phyloP scores from a whole-genome alignment of 768 basidiomycete genomes.

The Psilocybe cubensis region DNA sequence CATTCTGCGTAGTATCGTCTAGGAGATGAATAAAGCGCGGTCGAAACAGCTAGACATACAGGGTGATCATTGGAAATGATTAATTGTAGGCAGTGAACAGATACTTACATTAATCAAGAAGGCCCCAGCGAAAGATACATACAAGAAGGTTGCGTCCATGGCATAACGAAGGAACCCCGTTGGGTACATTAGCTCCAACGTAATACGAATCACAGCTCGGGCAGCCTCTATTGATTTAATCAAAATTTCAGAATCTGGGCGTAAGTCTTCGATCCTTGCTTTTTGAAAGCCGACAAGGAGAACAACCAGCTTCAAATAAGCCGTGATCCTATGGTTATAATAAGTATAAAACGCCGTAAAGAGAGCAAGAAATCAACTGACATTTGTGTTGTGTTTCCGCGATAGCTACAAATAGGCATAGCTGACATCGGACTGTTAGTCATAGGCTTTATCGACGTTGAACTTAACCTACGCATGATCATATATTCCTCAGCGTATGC shows the following conservation, averaged over 20 bases:
- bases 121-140: constrained; percentile 61
- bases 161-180: constrained; percentile 60
- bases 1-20: constrained; percentile 37
- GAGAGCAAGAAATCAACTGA: constrained; percentile 18
- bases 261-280: constrained; percentile 40
- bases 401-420: constrained; percentile 45
- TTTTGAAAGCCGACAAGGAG: constrained; percentile 59
- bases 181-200: constrained; percentile 53
- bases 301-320: constrained; percentile 60
- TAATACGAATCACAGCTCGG: constrained; percentile 58
- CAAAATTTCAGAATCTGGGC: constrained; percentile 46
- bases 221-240: constrained; percentile 55
- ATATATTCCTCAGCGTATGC: constrained; percentile 42
- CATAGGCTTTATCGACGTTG: background rate
- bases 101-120: constrained; percentile 60
- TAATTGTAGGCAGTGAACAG: background rate
- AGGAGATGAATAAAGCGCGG: constrained; percentile 50
- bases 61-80: background rate
- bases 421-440: constrained; percentile 26
- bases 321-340: constrained; percentile 43
- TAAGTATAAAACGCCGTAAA: background rate
- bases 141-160: constrained; percentile 54
- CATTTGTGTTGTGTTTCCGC: constrained; percentile 49
- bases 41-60: constrained; percentile 45
- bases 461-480: constrained; percentile 33